Evolutionary conservation across 2,329 filamentous ascomycete species (phyloP).

Genomic region (Knoxdaviesia capensis): DNA sequence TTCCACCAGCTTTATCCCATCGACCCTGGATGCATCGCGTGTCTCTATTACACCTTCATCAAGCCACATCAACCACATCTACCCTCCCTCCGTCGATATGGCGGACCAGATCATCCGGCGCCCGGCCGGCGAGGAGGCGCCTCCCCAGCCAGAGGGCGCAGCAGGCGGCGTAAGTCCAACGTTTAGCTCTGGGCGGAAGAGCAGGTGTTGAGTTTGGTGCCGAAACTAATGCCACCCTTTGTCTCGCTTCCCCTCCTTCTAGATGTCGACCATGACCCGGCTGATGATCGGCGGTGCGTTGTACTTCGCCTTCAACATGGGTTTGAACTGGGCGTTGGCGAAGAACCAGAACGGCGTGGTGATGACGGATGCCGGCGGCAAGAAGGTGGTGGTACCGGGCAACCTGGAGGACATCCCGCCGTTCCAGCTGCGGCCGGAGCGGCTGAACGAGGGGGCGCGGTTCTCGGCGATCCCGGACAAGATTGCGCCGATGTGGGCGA

Average conservation of each 20-base stretch:
- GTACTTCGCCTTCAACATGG: constrained; percentile 38
- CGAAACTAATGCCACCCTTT: neutral
- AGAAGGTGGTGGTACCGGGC: constrained; percentile 29
- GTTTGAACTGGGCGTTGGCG: constrained; percentile 31
- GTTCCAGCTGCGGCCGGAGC: constrained; percentile 42
- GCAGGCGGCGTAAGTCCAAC: no score
- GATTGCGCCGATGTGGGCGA: constrained; percentile 75
- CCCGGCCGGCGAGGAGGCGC: no score
- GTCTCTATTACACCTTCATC: no score
- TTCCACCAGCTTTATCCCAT: no score
- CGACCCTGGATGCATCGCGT: no score
- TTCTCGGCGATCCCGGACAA: constrained; percentile 47
- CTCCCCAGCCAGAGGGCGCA: no score
- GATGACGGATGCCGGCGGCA: constrained; percentile 29
- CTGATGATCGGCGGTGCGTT: constrained; percentile 30
- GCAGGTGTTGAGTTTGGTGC: no score
- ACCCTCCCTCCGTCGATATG: no score
- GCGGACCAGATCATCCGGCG: no score
- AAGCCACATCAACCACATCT: no score
- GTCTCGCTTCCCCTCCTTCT: neutral
- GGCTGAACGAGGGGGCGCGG: constrained; percentile 37
- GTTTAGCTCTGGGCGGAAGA: no score
- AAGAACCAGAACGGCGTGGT: constrained; percentile 26
- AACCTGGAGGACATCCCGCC: constrained; percentile 39
- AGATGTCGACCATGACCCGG: constrained; percentile 13